Percentiles rank a stretch among this genome's conserved stretches.
Conservation (phyloP, 768 basidiomycete genomes). For the Naematelia encephala region DNA sequence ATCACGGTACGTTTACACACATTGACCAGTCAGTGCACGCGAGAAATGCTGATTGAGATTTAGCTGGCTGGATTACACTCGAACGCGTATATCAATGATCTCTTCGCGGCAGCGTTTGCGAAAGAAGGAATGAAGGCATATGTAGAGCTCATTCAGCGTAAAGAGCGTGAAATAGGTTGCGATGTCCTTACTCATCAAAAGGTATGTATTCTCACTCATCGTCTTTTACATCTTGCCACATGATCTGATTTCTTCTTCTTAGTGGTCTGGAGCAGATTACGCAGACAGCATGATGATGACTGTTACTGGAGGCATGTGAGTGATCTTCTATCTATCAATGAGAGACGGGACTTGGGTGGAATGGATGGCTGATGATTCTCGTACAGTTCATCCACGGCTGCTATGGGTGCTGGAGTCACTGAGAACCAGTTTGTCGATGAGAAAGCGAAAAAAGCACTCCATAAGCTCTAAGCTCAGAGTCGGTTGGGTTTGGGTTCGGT, state of each 20-base stretch:
- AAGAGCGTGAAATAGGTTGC: conserved; percentile 86
- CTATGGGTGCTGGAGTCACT: conserved; percentile 97
- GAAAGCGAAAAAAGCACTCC: conserved; percentile 17
- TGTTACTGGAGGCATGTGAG: conserved; percentile 82
- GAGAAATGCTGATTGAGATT: too few species aligned
- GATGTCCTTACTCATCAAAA: conserved; percentile 98
- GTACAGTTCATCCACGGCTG: conserved; percentile 76
- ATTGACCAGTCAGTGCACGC: too few species aligned
- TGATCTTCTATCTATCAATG: not conserved
- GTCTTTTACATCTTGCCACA: too few species aligned
- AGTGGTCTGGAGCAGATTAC: conserved; percentile 96
- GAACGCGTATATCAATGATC: conserved; percentile 92
- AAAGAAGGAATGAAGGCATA: conserved; percentile 99
- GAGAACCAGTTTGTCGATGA: conserved; percentile 69
- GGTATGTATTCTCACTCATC: conserved; percentile 52
- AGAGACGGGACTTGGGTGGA: not conserved
- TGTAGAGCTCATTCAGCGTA: conserved; percentile 87
- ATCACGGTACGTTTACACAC: conserved; percentile 37
- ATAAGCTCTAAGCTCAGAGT: not conserved
- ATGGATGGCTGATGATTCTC: conserved; percentile 1
- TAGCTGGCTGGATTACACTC: conserved; percentile 96
- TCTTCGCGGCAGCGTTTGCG: conserved; percentile 82
- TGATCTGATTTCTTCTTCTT: too few species aligned
- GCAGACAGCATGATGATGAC: conserved; percentile 89
- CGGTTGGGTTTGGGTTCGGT: not conserved